These are phyloP conservation scores for Nannochloris sp. DNA, from an alignment of 139 green algal genomes.

Conservation along the genomic window DNA sequence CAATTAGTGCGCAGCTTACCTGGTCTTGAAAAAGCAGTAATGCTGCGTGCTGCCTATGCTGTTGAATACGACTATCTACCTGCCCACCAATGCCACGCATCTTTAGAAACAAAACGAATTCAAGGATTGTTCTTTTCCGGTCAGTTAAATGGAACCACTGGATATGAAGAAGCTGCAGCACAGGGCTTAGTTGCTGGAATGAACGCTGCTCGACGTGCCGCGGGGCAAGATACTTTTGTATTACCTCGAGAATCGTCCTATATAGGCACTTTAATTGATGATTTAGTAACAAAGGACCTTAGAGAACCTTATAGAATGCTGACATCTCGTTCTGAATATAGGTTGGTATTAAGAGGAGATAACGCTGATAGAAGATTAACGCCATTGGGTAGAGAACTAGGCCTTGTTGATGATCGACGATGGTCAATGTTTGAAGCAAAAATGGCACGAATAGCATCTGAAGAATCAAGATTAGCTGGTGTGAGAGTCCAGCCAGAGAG, in stretches of 20 bases:
- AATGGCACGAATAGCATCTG: conserved; percentile 53
- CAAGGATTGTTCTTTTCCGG: conserved; percentile 90
- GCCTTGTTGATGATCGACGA: conserved; percentile 73
- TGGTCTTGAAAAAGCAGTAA: conserved; percentile 72
- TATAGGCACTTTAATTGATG: conserved; percentile 92
- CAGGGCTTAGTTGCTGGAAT: conserved; percentile 88
- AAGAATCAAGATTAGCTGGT: conserved; percentile 59
- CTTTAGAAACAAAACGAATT: conserved; percentile 88
- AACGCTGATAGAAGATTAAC: conserved; percentile 93
- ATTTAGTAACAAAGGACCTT: conserved; percentile 95
- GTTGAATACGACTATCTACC: conserved; percentile 99
- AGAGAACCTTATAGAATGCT: conserved; percentile 97
- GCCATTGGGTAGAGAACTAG: conserved; percentile 73
- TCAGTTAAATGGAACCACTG: conserved; percentile 97
- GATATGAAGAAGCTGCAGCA: conserved; percentile 90
- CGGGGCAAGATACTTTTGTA: conserved; percentile 33
- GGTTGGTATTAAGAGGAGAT: conserved; percentile 86
- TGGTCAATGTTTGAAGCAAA: conserved; percentile 64
- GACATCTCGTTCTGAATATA: conserved; percentile 83
- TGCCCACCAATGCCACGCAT: conserved; percentile 78
- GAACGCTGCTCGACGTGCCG: conserved; percentile 75
- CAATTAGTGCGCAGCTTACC: conserved; percentile 87
- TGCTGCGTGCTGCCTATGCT: conserved; percentile 92
- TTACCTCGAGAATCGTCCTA: conserved; percentile 76
- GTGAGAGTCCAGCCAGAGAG: conserved; percentile 37